Conservation (phyloP, 805 yeast genomes). For the Zygosaccharomyces kombuchaensis region DNA sequence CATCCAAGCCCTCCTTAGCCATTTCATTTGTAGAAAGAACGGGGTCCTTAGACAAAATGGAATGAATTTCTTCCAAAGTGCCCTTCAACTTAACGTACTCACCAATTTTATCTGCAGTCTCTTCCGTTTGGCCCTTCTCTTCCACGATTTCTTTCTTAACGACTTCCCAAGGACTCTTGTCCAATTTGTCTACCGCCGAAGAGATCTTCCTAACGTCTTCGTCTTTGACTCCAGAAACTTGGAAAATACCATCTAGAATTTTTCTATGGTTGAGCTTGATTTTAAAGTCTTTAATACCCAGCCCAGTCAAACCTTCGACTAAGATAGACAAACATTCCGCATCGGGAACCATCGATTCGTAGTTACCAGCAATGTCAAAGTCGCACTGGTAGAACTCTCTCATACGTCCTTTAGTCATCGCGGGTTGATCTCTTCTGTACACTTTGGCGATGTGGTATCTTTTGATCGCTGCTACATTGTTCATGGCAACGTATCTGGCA, state of each 20-base stretch:
- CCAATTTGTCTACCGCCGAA: slow-evolving; percentile 94
- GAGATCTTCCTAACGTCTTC: slow-evolving; percentile 92
- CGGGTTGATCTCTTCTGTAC: slow-evolving; percentile 98
- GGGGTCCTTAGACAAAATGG: slow-evolving; percentile 52
- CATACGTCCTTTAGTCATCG: slow-evolving; percentile 99
- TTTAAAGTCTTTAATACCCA: slow-evolving; percentile 87
- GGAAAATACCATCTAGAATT: slow-evolving; percentile 91
- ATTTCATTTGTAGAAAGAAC: slow-evolving; percentile 57
- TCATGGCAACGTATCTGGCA: slow-evolving; percentile 96
- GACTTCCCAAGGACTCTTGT: slow-evolving; percentile 91
- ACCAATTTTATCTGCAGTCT: slow-evolving; percentile 90
- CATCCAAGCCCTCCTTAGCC: slow-evolving; percentile 77
- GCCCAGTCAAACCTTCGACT: slow-evolving; percentile 76
- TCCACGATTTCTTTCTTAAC: slow-evolving; percentile 88
- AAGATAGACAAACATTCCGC: slow-evolving; percentile 78
- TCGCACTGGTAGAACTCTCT: slow-evolving; percentile 99
- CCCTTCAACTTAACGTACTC: slow-evolving; percentile 86
- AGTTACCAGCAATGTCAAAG: slow-evolving; percentile 91
- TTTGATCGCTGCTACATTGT: slow-evolving; percentile 82
- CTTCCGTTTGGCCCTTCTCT: slow-evolving; percentile 87
- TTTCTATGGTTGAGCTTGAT: slow-evolving; percentile 93
- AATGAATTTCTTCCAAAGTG: slow-evolving; percentile 57
- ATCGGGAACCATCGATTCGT: slow-evolving; percentile 95
- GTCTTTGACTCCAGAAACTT: slow-evolving; percentile 88
- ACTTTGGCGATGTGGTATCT: slow-evolving; percentile 97